phyloP scores from a whole-genome alignment of 495 filamentous ascomycete genomes.

The Lophiostoma macrostomum region DNA sequence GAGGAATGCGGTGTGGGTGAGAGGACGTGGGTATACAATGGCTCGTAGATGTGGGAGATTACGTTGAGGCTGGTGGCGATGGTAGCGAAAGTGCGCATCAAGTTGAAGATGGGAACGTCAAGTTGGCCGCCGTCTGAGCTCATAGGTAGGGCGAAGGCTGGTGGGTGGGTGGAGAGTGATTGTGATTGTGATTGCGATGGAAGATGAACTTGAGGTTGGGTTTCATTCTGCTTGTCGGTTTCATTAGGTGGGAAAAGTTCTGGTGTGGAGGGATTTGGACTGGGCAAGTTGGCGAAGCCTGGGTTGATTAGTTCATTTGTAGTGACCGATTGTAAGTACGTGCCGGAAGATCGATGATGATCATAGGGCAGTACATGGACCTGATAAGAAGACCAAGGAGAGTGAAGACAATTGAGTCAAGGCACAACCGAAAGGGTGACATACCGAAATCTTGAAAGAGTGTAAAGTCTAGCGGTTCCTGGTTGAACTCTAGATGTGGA shows the following conservation, averaged over 20 bases:
- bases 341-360: too few species aligned
- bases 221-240: too few species aligned
- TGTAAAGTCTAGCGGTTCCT: constrained; percentile 10
- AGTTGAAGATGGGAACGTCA: constrained; percentile 15
- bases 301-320: neutral
- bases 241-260: too few species aligned
- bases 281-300: neutral
- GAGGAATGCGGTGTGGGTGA: constrained; percentile 21
- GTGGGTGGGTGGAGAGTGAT: neutral
- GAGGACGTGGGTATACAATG: constrained; percentile 24
- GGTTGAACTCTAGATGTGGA: constrained; percentile 9
- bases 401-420: too few species aligned
- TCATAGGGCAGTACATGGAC: too few species aligned
- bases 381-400: too few species aligned
- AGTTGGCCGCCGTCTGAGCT: constrained; percentile 13
- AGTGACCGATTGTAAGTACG: neutral
- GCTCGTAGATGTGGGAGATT: constrained; percentile 16
- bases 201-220: neutral
- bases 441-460: constrained; percentile 18
- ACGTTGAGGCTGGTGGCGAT: constrained; percentile 26
- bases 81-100: constrained; percentile 12
- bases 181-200: neutral
- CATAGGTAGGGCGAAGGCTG: constrained; percentile 16
- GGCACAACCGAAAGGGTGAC: neutral
- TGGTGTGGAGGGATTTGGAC: neutral